Conservation (phyloP, 2,329 filamentous ascomycete genomes). For the Colletotrichum zoysiae region DNA sequence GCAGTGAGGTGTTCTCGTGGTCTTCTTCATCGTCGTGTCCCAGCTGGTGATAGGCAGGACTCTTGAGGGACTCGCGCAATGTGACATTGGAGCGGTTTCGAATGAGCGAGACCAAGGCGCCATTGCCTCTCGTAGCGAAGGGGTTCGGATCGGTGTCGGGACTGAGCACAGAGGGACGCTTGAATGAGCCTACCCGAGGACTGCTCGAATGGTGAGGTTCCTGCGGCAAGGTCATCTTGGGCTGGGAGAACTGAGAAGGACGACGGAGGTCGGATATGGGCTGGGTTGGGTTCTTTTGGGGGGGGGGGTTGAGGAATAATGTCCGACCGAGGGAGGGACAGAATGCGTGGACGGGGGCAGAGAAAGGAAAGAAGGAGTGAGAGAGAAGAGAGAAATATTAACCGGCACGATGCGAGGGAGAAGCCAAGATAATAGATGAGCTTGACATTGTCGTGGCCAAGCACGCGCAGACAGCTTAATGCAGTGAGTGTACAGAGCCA, state of each 20-base stretch:
- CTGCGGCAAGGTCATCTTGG: conserved; percentile 39
- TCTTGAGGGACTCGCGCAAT: conserved; percentile 41
- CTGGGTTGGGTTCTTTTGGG: background rate
- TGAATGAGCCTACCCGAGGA: conserved; percentile 41
- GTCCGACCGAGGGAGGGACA: background rate
- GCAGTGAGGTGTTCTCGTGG: conserved; percentile 42
- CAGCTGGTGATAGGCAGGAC: conserved; percentile 42
- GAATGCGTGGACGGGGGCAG: background rate
- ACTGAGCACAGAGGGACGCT: conserved; percentile 48
- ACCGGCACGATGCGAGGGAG: conserved; percentile 28
- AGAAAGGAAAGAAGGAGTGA: background rate
- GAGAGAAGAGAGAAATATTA: conserved; percentile 20
- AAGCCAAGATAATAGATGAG: conserved; percentile 40
- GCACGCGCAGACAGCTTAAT: conserved; percentile 10
- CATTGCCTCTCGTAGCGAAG: conserved; percentile 57
- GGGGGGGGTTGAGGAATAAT: background rate
- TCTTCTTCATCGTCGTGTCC: conserved; percentile 45
- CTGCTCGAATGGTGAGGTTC: conserved; percentile 33
- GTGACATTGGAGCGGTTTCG: conserved; percentile 59
- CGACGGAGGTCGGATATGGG: background rate
- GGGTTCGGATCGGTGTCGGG: conserved; percentile 64
- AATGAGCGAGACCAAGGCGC: conserved; percentile 53
- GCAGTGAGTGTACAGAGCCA: conserved; percentile 11
- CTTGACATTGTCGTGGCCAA: conserved; percentile 34
- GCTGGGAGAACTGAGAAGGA: conserved; percentile 4